Evolutionary conservation across 352 stramenopile genomes (phyloP), one percentile per base, ranked within the genome.

Genomic region (Pythium apleroticum): DNA sequence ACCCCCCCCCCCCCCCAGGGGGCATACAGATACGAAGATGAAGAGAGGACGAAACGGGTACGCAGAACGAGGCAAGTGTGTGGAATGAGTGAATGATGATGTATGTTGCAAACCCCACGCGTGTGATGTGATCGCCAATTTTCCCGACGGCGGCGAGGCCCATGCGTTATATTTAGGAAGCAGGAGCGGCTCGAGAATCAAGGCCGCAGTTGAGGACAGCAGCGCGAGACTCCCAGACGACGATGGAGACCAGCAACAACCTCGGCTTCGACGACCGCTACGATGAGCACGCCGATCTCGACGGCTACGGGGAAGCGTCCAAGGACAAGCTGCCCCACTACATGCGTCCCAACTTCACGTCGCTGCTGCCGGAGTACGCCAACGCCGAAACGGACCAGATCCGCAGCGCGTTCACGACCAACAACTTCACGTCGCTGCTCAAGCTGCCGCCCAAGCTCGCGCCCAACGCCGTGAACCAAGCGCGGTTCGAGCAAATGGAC

Each of bases 321-420:
- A 50, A 50, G 43, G 43, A 50, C 46, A 53, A 59, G 57, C 69
- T 80, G n/a, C 84, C 82, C 45, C 72, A 86, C 68, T 93, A 93
- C 68, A 93, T 93, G 84, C 75, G 75, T 15, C 86, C 86, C 65
- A 94, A 89, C 53, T 94, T 94, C 65, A 78, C 84, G 49, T 91
- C 86, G 20, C 82, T 94, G 25, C 62, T 93, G 30, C 86, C 86
- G 10, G 84, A 89, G 65, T 94, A 91, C 67, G 78, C 81, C 55
- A 94, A 94, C 65, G 62, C 83, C 12, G 86, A 94, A 61, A 60
- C 67, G 7, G 86, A 94, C 46, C 76, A 89, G 62, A 94, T 93
- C 68, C 84, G 82, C 70, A 84, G 78, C 25, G 86, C 84, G 6
- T 93, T 94, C 65, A 73, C 65, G 12, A 74, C 81, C 4, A 76